Evolutionary conservation across 192 early-diverging fungal species (phyloP), one percentile per base, ranked within the genome.

Genomic region (Coemansia reversa): DNA sequence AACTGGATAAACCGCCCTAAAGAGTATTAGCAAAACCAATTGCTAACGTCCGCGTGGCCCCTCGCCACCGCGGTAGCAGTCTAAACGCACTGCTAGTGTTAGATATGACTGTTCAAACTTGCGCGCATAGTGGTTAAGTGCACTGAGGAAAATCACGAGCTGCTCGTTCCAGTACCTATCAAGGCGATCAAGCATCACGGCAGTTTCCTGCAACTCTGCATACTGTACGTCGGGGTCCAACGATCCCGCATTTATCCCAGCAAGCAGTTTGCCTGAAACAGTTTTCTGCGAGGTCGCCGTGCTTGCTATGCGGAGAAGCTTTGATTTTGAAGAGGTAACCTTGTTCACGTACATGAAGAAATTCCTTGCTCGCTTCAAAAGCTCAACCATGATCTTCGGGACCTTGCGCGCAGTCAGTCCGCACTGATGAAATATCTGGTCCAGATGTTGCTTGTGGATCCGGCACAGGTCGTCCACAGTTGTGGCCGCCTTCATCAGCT

Each of bases 391-490:
- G 35, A 92, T 91, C 82, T 91, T 85, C 60, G 97, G 80, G 29
- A 98, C 80, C 58, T 91, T 93, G 14, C 84, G 72, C 48, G 91
- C 90, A 8, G 90, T 94, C 23, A 98, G 66, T 84, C 96, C 92
- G 65, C 91, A 95, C 69, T 97, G 91, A 69, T 92, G 93, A 33
- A 98, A 84, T 55, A 92, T 95, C 5, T 86, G 83, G 62, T 95
- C 93, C 52, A 97, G 69, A 53, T 94, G 94, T 47, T 92, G 89
- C 5, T 85, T 83, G 69, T 97, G 95, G 30, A 85, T 79, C 63
- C 87, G 76, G 16, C 92, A 70, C 39, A 99, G 84, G 27, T 96
- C 89, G 61, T 98, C 94, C 27, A 98, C 92, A 0, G 97, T 98
- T 14, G 82, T 70, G 47, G 84, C 85, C 49, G 84, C 84, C 32